phyloP scores from a whole-genome alignment of 2,329 filamentous ascomycete genomes.

The Ophiostoma montium region DNA sequence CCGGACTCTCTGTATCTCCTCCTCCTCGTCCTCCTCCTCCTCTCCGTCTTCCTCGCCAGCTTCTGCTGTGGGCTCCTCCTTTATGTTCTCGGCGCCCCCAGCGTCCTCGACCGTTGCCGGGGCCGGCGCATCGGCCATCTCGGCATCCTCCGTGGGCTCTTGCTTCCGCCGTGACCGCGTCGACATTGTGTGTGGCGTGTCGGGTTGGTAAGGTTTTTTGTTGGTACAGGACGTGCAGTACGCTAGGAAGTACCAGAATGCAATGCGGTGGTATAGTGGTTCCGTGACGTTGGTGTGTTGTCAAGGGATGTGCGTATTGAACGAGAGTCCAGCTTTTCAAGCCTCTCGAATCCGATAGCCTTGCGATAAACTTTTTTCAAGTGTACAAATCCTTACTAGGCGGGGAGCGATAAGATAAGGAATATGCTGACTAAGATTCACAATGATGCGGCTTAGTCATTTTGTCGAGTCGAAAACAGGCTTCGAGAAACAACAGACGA shows the following conservation, averaged over 20 bases:
- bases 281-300: not conserved
- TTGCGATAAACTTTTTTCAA: constrained; percentile 8
- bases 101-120: constrained; percentile 6
- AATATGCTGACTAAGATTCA: not conserved
- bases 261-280: not conserved
- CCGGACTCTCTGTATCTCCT: constrained; percentile 41
- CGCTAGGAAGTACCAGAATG: too few species aligned
- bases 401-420: not conserved
- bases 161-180: constrained; percentile 10
- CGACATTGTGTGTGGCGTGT: constrained; percentile 8
- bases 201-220: not conserved
- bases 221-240: not conserved
- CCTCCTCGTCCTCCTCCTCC: constrained; percentile 30
- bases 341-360: constrained; percentile 1
- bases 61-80: constrained; percentile 14
- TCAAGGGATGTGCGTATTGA: not conserved
- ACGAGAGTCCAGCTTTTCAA: not conserved
- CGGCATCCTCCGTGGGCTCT: constrained; percentile 16
- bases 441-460: too few species aligned
- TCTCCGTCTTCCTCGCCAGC: constrained; percentile 14
- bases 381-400: not conserved
- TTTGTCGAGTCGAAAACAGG: too few species aligned
- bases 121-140: constrained; percentile 30
- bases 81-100: not conserved
- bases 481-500: too few species aligned